Percentiles rank a stretch among this genome's conserved stretches.
Evolutionary conservation across 192 early-diverging fungal species (phyloP).

Genomic region (Coemansia sp.): DNA sequence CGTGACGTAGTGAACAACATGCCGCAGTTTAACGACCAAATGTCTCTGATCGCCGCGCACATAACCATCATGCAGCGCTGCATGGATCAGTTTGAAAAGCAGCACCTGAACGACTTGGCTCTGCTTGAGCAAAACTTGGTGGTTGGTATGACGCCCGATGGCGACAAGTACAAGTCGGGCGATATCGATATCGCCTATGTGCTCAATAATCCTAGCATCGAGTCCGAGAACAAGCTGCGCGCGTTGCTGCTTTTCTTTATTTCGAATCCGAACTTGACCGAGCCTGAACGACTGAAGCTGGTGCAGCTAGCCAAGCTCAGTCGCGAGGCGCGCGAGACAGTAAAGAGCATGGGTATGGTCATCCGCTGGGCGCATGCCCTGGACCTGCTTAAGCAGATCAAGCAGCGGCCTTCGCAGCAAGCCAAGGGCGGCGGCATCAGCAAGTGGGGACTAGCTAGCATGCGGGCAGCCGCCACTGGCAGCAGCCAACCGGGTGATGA

Average conservation of each 20-base stretch:
- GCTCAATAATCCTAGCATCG: slow-evolving; percentile 45
- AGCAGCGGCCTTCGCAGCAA: slow-evolving; percentile 27
- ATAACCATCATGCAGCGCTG: slow-evolving; percentile 53
- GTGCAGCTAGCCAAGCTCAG: slow-evolving; percentile 45
- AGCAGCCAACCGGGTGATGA: slow-evolving; percentile 14
- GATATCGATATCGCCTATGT: slow-evolving; percentile 46
- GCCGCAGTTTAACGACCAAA: slow-evolving; percentile 50
- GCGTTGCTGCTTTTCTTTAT: slow-evolving; percentile 40
- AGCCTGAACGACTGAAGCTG: slow-evolving; percentile 44
- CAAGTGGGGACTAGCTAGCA: slow-evolving; percentile 41
- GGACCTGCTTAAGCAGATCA: slow-evolving; percentile 43
- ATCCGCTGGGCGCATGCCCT: slow-evolving; percentile 49
- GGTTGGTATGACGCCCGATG: slow-evolving; percentile 49
- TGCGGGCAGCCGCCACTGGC: slow-evolving; percentile 12
- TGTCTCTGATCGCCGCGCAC: slow-evolving; percentile 49
- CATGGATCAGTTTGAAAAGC: slow-evolving; percentile 51
- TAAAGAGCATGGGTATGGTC: slow-evolving; percentile 47
- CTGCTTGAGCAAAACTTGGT: slow-evolving; percentile 55
- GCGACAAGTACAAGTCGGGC: slow-evolving; percentile 39
- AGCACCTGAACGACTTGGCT: slow-evolving; percentile 42
- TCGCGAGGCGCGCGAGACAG: slow-evolving; percentile 40
- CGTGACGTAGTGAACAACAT: slow-evolving; percentile 45
- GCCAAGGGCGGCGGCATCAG: slow-evolving; percentile 21
- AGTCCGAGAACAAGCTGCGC: slow-evolving; percentile 45
- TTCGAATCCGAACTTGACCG: slow-evolving; percentile 40